These are phyloP conservation scores for Tetradesmus lagerheimii DNA, from an alignment of 139 green algal genomes.

Conservation along the genomic window DNA sequence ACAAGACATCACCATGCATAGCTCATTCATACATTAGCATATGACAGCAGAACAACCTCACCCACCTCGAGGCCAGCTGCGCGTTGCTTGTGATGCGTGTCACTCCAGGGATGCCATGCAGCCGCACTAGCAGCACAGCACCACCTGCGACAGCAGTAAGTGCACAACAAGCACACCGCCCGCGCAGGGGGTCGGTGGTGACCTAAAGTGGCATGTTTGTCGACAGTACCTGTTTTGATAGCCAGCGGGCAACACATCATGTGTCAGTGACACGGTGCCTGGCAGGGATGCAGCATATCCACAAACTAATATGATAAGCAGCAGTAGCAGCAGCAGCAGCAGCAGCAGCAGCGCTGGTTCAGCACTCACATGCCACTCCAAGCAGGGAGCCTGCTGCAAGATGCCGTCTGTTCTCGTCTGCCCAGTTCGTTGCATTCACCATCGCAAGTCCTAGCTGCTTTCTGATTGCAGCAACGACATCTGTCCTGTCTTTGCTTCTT, in stretches of 20 bases:
- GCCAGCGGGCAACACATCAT: no score
- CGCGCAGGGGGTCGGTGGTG: no score
- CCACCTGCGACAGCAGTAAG: not conserved
- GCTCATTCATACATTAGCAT: no score
- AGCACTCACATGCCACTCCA: conserved; percentile 3
- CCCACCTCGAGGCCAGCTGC: conserved; percentile 3
- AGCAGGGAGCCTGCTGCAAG: not conserved
- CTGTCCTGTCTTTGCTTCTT: not conserved
- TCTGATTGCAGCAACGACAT: not conserved
- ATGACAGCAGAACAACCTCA: no score
- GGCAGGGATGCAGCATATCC: not conserved
- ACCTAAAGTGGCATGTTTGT: no score
- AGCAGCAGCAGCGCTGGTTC: not conserved
- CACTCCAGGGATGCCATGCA: conserved; percentile 30
- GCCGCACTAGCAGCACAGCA: not conserved
- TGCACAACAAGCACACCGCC: no score
- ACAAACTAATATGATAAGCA: not conserved
- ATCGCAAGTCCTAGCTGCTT: conserved; percentile 6
- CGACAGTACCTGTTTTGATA: no score
- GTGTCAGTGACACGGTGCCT: no score
- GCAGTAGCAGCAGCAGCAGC: not conserved
- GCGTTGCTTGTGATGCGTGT: conserved; percentile 23
- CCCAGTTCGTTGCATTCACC: not conserved
- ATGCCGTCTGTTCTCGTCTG: conserved; percentile 15
- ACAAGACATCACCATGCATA: no score